Percentiles rank a stretch among this genome's conserved stretches.
Evolutionary conservation across 495 filamentous ascomycete species (phyloP).

Genomic region (Echria macrotheca): DNA sequence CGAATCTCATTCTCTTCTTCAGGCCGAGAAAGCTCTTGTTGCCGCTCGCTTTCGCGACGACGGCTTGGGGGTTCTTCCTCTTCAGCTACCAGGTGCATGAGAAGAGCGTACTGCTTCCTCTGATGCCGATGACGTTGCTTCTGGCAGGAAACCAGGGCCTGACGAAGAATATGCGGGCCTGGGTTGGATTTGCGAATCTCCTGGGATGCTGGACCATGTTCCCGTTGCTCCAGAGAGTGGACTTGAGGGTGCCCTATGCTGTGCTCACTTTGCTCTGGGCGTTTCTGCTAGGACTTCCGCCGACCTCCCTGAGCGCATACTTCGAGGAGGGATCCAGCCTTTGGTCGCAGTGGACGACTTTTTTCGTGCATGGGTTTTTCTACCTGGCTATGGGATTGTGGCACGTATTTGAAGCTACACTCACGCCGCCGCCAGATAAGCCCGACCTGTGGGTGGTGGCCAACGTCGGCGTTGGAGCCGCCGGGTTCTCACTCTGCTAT

Average conservation of each 20-base stretch:
- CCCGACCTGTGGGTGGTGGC: constrained; percentile 92
- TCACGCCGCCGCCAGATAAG: constrained; percentile 63
- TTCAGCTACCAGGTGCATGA: constrained; percentile 98
- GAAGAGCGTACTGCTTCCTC: constrained; percentile 86
- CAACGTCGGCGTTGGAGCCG: constrained; percentile 80
- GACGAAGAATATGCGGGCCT: constrained; percentile 67
- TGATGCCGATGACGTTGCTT: constrained; percentile 86
- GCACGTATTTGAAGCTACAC: constrained; percentile 68
- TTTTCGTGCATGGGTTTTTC: constrained; percentile 64
- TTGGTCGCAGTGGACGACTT: constrained; percentile 49
- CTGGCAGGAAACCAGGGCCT: constrained; percentile 73
- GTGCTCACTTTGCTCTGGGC: constrained; percentile 83
- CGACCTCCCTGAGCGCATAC: constrained; percentile 65
- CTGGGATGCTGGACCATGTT: constrained; percentile 93
- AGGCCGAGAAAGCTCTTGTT: constrained; percentile 71
- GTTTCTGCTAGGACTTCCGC: constrained; percentile 81
- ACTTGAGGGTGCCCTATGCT: constrained; percentile 74
- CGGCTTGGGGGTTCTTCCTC: constrained; percentile 94
- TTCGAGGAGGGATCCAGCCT: constrained; percentile 40
- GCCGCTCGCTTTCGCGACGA: constrained; percentile 70
- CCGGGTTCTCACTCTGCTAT: constrained; percentile 81
- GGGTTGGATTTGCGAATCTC: constrained; percentile 90
- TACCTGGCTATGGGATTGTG: constrained; percentile 72
- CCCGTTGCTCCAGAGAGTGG: constrained; percentile 80
- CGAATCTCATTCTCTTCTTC: constrained; percentile 72